Percentiles rank a stretch among this genome's conserved stretches.
Evolutionary conservation across 2,329 filamentous ascomycete species (phyloP).

Genomic region (Gyromitra esculenta): DNA sequence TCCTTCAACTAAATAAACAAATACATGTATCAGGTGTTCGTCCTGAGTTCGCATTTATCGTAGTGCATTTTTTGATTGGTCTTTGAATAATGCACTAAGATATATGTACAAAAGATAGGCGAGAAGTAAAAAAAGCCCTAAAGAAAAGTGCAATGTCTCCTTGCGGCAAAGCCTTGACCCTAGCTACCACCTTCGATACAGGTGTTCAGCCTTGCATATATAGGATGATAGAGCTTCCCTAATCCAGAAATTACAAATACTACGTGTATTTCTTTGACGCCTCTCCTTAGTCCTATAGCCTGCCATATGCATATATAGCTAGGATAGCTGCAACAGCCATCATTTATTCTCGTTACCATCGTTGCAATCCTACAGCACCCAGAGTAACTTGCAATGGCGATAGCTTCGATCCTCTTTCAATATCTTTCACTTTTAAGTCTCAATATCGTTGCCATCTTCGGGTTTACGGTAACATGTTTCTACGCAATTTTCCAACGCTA

Average conservation of each 20-base stretch:
- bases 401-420: background rate
- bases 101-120: no score
- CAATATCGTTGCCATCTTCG: background rate
- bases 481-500: conserved; percentile 23
- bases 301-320: background rate
- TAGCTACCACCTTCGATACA: background rate
- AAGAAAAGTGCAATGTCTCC: no score
- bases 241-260: background rate
- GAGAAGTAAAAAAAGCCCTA: no score
- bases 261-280: background rate
- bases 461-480: conserved; percentile 17
- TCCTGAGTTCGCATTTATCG: background rate
- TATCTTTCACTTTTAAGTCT: background rate
- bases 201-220: background rate
- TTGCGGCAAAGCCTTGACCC: no score
- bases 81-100: no score
- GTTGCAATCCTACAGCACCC: background rate
- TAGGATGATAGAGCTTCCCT: background rate
- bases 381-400: conserved; percentile 7
- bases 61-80: background rate
- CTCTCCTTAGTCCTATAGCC: background rate
- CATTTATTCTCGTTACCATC: background rate
- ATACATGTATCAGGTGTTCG: background rate
- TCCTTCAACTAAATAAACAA: background rate
- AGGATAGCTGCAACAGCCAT: background rate